Evolutionary conservation across 148 eudicot species (phyloP).

Genomic region (Heliamphora exappendiculata): DNA sequence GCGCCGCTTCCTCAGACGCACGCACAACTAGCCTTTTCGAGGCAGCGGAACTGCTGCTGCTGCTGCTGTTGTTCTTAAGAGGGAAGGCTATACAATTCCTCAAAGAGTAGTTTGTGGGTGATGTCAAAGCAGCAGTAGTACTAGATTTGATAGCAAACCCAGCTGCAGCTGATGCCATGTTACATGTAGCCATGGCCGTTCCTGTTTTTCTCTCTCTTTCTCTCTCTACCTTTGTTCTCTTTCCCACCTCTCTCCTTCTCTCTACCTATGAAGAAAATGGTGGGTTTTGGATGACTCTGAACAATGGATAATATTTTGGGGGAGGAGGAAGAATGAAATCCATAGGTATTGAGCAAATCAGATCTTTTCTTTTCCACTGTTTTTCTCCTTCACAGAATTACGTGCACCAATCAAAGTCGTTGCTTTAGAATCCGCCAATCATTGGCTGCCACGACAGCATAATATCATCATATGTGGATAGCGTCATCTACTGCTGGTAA

Average conservation of each 20-base stretch:
- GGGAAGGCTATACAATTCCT: not conserved
- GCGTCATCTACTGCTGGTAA: constrained; percentile 3
- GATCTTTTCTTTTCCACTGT: not conserved
- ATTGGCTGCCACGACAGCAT: not conserved
- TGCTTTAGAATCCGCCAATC: not conserved
- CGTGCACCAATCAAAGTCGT: constrained; percentile 5
- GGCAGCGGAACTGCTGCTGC: not conserved
- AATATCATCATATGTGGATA: not conserved
- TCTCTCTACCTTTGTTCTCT: not conserved
- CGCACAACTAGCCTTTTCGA: constrained; percentile 11
- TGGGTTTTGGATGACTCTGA: not conserved
- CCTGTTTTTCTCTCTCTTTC: not conserved
- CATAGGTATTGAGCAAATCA: not conserved
- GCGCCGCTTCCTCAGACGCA: constrained; percentile 12
- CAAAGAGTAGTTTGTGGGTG: not conserved
- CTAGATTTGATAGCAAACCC: constrained; percentile 10
- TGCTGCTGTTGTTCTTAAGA: not conserved
- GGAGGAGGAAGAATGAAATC: not conserved
- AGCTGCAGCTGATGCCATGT: constrained; percentile 15
- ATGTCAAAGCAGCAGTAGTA: constrained; percentile 6
- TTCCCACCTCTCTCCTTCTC: not conserved
- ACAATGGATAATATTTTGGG: not conserved
- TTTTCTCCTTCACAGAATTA: not conserved
- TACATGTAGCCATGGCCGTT: constrained; percentile 14
- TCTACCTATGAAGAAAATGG: not conserved